Evolutionary conservation across 2,329 filamentous ascomycete species (phyloP).

Genomic region (Aspergillus floridensis): DNA sequence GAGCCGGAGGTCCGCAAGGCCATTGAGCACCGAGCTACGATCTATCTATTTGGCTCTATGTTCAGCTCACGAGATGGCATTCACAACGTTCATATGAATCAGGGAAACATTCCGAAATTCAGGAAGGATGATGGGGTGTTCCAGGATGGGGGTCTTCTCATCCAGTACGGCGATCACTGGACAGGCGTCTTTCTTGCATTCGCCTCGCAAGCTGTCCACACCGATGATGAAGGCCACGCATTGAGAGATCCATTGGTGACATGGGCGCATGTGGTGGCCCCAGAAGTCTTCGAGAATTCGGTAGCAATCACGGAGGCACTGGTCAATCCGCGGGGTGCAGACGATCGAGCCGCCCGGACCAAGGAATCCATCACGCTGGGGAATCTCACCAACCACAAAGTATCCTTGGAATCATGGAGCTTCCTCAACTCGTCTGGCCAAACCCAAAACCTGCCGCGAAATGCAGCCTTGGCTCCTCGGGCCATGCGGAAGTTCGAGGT

Average conservation of each 20-base stretch:
- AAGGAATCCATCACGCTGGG: constrained; percentile 9
- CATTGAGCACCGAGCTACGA: constrained; percentile 5
- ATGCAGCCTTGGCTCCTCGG: too few species aligned
- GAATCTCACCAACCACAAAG: constrained; percentile 13
- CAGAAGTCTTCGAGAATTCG: constrained; percentile 9
- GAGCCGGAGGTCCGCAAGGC: constrained; percentile 13
- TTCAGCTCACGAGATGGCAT: constrained; percentile 12
- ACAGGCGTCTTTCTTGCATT: constrained; percentile 18
- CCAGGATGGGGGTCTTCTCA: constrained; percentile 17
- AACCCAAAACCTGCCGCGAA: constrained; percentile 2
- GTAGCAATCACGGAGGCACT: constrained; percentile 4
- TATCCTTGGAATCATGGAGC: constrained; percentile 13
- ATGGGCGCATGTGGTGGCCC: constrained; percentile 11
- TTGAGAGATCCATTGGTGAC: neutral
- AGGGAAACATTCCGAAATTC: constrained; percentile 12
- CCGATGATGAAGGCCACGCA: constrained; percentile 15
- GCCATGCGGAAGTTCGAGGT: too few species aligned
- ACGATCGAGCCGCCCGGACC: neutral
- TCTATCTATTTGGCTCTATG: constrained; percentile 15
- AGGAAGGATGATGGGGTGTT: constrained; percentile 13
- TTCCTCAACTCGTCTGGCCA: constrained; percentile 14
- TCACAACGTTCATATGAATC: constrained; percentile 21
- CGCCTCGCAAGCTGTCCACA: constrained; percentile 17
- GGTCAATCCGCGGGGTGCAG: neutral
- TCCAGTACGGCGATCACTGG: constrained; percentile 14